phyloP scores from a whole-genome alignment of 2,329 filamentous ascomycete genomes.

The Metarhizium sp. region DNA sequence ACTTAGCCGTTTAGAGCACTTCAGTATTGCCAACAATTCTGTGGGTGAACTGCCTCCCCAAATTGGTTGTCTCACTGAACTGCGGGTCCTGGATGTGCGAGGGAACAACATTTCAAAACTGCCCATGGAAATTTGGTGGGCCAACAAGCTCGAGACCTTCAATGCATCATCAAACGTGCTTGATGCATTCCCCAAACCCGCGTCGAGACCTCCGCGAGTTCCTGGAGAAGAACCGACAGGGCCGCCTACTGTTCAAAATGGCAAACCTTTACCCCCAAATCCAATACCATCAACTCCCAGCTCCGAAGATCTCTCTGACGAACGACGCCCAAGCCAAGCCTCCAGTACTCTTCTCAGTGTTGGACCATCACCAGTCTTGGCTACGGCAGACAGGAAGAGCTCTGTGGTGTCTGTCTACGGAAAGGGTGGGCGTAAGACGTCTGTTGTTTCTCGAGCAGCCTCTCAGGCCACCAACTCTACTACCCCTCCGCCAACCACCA shows the following conservation, averaged over 20 bases:
- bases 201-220: conserved; percentile 56
- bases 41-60: conserved; percentile 76
- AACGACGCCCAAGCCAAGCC: conserved; percentile 73
- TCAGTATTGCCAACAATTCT: conserved; percentile 90
- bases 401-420: conserved; percentile 77
- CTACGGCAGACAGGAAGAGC: conserved; percentile 59
- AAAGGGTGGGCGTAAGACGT: conserved; percentile 75
- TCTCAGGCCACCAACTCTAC: conserved; percentile 33
- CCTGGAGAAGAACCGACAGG: conserved; percentile 38
- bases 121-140: conserved; percentile 94
- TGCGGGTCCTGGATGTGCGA: conserved; percentile 78
- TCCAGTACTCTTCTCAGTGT: conserved; percentile 69
- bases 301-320: conserved; percentile 65
- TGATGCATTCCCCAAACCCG: conserved; percentile 80
- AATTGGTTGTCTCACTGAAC: conserved; percentile 77
- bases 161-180: conserved; percentile 95
- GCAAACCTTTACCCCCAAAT: conserved; percentile 31
- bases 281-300: conserved; percentile 53
- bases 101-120: conserved; percentile 89
- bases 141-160: conserved; percentile 77
- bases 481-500: conserved; percentile 40
- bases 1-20: conserved; percentile 73
- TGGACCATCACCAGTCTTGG: conserved; percentile 59
- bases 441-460: conserved; percentile 60
- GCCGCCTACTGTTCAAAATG: conserved; percentile 25